These are phyloP conservation scores for Hordeum pubiflorum DNA, from an alignment of 202 grass and related monocot species.

Conservation along the genomic window DNA sequence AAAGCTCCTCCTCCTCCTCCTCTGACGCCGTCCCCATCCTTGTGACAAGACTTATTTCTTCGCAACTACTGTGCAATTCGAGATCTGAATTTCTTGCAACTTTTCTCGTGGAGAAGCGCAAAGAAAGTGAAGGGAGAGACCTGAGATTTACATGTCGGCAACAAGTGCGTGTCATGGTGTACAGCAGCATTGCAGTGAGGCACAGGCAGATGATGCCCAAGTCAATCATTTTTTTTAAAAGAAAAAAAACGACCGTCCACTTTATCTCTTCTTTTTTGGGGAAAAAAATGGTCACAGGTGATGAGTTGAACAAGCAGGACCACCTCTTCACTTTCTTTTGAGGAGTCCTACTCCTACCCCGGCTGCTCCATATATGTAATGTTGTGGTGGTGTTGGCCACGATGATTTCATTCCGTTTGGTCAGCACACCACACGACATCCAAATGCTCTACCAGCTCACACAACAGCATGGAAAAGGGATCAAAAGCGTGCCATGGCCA, in stretches of 20 bases:
- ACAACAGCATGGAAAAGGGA: background rate
- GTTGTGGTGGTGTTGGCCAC: background rate
- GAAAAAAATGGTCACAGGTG: background rate
- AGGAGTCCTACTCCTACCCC: background rate
- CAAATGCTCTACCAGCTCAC: constrained; percentile 31
- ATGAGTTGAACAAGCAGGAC: constrained; percentile 2
- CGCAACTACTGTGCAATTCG: background rate
- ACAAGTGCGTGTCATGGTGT: background rate
- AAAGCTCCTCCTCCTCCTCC: background rate
- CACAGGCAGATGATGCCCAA: background rate
- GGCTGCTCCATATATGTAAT: background rate
- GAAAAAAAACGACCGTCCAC: background rate
- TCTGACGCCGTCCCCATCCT: too few species aligned
- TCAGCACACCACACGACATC: constrained; percentile 22
- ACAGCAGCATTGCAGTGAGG: too few species aligned
- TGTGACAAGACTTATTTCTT: too few species aligned
- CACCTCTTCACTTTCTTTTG: background rate
- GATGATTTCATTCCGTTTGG: constrained; percentile 2
- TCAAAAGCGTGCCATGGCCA: background rate
- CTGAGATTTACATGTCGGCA: background rate
- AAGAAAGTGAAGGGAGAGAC: too few species aligned
- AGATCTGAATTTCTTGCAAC: constrained; percentile 1
- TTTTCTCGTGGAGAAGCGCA: too few species aligned
- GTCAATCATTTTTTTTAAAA: background rate
- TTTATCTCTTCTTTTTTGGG: background rate